Evolutionary conservation across 108 stramenopile species (phyloP).

Genomic region (Cyclotella choctawhatcheeana): DNA sequence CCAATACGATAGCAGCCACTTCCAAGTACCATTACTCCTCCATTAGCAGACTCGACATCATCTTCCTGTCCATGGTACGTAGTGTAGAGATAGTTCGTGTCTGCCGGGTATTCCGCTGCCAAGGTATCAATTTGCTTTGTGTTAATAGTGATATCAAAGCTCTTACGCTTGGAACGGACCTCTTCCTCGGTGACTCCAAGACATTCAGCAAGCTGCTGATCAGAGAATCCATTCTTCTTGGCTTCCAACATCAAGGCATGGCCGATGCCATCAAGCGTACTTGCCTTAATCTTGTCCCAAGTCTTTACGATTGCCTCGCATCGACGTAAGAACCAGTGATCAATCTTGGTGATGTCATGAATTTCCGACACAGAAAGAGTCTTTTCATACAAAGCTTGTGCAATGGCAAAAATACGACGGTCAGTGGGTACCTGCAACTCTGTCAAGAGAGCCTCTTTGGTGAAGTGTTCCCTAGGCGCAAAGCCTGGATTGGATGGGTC

Average conservation of each 20-base stretch:
- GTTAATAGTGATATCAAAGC: slow-evolving; percentile 74
- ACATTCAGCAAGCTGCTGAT: slow-evolving; percentile 84
- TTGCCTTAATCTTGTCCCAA: slow-evolving; percentile 54
- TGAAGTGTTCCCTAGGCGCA: slow-evolving; percentile 54
- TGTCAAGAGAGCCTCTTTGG: slow-evolving; percentile 67
- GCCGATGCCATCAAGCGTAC: slow-evolving; percentile 53
- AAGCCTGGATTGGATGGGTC: slow-evolving; percentile 91
- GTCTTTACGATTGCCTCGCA: slow-evolving; percentile 88
- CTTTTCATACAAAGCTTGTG: slow-evolving; percentile 89
- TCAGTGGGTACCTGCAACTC: slow-evolving; percentile 91
- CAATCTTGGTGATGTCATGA: slow-evolving; percentile 95
- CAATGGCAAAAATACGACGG: slow-evolving; percentile 92
- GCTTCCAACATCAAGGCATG: slow-evolving; percentile 71
- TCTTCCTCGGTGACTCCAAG: slow-evolving; percentile 75
- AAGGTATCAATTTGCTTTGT: slow-evolving; percentile 99
- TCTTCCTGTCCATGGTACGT: slow-evolving; percentile 95
- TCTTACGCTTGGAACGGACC: slow-evolving; percentile 69
- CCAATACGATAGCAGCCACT: slow-evolving; percentile 98
- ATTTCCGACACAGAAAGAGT: slow-evolving; percentile 86
- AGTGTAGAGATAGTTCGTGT: slow-evolving; percentile 98
- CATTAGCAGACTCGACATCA: slow-evolving; percentile 86
- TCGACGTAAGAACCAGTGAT: slow-evolving; percentile 96
- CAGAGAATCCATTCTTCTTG: slow-evolving; percentile 95
- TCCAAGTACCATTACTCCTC: slow-evolving; percentile 95
- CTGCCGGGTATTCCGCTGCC: slow-evolving; percentile 97